A percentile compares a stretch with the other conserved stretches of the same genome.
Evolutionary conservation across 345 rosid genomes (phyloP).

Genomic region (Triadica sebifera): DNA sequence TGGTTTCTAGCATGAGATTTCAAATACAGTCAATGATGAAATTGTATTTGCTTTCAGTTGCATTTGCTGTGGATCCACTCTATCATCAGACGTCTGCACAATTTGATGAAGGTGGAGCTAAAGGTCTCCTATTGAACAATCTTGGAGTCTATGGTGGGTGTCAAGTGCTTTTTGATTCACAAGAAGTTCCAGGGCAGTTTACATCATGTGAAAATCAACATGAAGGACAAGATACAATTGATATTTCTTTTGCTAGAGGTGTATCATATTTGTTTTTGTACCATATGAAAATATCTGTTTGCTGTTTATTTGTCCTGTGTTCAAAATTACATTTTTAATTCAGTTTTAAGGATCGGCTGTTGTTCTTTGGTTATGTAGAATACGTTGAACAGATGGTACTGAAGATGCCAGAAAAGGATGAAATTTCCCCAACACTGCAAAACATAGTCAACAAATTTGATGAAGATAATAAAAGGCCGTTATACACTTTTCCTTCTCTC

Average conservation of each 20-base stretch:
- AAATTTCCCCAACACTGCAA: constrained; percentile 73
- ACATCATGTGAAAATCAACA: constrained; percentile 43
- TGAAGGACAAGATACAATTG: constrained; percentile 53
- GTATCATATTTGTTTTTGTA: constrained; percentile 18
- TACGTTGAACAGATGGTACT: constrained; percentile 62
- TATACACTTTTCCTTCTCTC: constrained; percentile 45
- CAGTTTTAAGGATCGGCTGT: not conserved
- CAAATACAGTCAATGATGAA: constrained; percentile 19
- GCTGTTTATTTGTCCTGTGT: not conserved
- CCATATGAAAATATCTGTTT: not conserved
- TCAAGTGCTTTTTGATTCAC: constrained; percentile 87
- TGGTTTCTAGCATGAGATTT: constrained; percentile 14
- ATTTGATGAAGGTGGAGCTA: constrained; percentile 98
- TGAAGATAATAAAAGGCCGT: constrained; percentile 63
- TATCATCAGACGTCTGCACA: constrained; percentile 98
- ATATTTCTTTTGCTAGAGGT: constrained; percentile 82
- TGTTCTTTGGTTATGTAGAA: constrained; percentile 44
- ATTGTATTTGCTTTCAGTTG: constrained; percentile 49
- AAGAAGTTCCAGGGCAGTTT: constrained; percentile 78
- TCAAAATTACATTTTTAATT: not conserved
- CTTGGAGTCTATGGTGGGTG: constrained; percentile 89
- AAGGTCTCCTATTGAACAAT: constrained; percentile 80
- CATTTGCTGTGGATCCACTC: constrained; percentile 92
- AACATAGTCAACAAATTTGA: constrained; percentile 62
- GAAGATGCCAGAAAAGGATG: constrained; percentile 60